A percentile compares a stretch with the other conserved stretches of the same genome.
Evolutionary conservation across 139 green algal species (phyloP).

Genomic region (Chlorella sorokiniana): DNA sequence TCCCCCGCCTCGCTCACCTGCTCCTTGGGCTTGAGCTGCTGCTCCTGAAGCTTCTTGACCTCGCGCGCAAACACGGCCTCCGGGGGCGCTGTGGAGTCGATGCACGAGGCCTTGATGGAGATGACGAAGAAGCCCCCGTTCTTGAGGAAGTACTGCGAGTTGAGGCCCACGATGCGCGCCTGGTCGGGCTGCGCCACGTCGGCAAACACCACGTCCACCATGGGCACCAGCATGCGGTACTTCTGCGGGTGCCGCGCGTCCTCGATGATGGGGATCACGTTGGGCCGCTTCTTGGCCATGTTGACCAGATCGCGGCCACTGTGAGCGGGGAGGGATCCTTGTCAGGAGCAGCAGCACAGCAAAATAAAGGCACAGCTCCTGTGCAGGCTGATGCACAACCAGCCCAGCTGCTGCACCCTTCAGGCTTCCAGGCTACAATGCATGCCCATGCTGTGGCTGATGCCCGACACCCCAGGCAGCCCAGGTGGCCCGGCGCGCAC

Average conservation of each 20-base stretch:
- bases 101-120: constrained; percentile 99
- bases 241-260: constrained; percentile 96
- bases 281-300: constrained; percentile 99
- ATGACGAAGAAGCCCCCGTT: constrained; percentile 98
- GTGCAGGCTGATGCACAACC: not conserved
- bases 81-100: constrained; percentile 96
- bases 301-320: constrained; percentile 97
- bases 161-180: constrained; percentile 95
- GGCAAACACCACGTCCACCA: constrained; percentile 99
- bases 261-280: constrained; percentile 99
- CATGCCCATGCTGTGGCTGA: too few species aligned
- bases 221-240: constrained; percentile 99
- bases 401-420: too few species aligned
- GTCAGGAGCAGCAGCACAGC: not conserved
- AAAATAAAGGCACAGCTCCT: not conserved
- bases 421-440: too few species aligned
- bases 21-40: constrained; percentile 96
- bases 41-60: constrained; percentile 98
- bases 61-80: constrained; percentile 98
- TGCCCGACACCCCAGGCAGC: not conserved
- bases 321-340: not conserved
- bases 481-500: not conserved
- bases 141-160: constrained; percentile 98
- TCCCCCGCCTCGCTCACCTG: constrained; percentile 64
- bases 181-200: constrained; percentile 97